Percentiles rank a stretch among this genome's conserved stretches.
These are phyloP conservation scores for Gentiana macrophylla DNA, from an alignment of 257 asterid species.

Conservation along the genomic window DNA sequence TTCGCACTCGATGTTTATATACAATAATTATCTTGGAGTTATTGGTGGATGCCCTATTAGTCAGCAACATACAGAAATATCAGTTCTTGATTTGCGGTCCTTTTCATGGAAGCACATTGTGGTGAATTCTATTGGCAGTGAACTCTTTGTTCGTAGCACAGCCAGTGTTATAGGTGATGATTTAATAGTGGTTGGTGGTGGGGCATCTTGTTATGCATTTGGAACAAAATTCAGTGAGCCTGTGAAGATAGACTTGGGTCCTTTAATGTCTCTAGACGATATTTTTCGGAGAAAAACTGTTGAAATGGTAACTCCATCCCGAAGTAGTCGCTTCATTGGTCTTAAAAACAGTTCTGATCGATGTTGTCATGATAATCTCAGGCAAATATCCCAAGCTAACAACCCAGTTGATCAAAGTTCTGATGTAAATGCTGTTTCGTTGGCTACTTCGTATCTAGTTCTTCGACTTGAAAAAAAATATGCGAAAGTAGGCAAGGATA, in stretches of 20 bases:
- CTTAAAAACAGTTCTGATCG: constrained; percentile 10
- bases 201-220: constrained; percentile 95
- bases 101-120: constrained; percentile 50
- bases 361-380: no score
- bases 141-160: constrained; percentile 83
- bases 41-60: constrained; percentile 91
- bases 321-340: constrained; percentile 8
- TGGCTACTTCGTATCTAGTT: constrained; percentile 32
- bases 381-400: constrained; percentile 14
- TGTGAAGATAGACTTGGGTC: constrained; percentile 46
- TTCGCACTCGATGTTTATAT: constrained; percentile 79
- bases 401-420: constrained; percentile 21
- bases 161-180: constrained; percentile 48
- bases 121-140: constrained; percentile 39
- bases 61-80: constrained; percentile 43
- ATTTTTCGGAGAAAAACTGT: constrained; percentile 9
- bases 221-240: constrained; percentile 94
- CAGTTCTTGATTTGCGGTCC: constrained; percentile 51
- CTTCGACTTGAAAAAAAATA: constrained; percentile 50
- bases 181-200: constrained; percentile 79
- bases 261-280: constrained; percentile 27
- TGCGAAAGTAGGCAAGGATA: constrained; percentile 74
- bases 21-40: constrained; percentile 54
- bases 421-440: constrained; percentile 19
- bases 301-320: constrained; percentile 16